A percentile compares a stretch with the other conserved stretches of the same genome.
Conservation (phyloP, 2,329 filamentous ascomycete genomes). For the Monilinia polystroma region DNA sequence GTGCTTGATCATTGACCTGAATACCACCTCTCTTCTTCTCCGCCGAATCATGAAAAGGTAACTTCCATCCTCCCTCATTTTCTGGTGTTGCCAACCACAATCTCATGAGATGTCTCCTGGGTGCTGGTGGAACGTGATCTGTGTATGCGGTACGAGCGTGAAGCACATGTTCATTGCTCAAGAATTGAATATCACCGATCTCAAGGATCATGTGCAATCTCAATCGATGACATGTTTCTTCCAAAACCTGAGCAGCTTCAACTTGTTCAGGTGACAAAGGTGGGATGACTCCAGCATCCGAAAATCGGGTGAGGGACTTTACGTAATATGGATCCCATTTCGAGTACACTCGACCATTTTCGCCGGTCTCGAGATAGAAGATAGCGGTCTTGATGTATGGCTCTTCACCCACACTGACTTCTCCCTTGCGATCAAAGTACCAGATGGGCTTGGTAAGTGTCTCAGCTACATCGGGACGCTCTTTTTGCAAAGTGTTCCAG, state of each 20-base stretch:
- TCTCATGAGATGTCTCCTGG: slow-evolving; percentile 75
- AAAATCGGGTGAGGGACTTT: slow-evolving; percentile 71
- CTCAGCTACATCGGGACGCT: slow-evolving; percentile 76
- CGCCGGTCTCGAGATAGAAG: slow-evolving; percentile 72
- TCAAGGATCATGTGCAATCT: slow-evolving; percentile 83
- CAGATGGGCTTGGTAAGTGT: slow-evolving; percentile 74
- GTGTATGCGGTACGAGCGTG: slow-evolving; percentile 81
- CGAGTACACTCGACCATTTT: slow-evolving; percentile 67
- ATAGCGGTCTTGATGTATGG: slow-evolving; percentile 71
- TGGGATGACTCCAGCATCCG: slow-evolving; percentile 69
- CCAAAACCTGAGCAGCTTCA: slow-evolving; percentile 67
- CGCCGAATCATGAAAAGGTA: slow-evolving; percentile 77
- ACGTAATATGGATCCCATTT: slow-evolving; percentile 94
- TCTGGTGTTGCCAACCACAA: slow-evolving; percentile 84
- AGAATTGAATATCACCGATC: slow-evolving; percentile 84
- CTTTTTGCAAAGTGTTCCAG: slow-evolving; percentile 74
- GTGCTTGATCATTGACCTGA: slow-evolving; percentile 78
- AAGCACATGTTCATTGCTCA: slow-evolving; percentile 76
- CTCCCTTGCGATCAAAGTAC: slow-evolving; percentile 92
- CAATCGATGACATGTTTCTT: slow-evolving; percentile 71
- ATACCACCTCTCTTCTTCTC: slow-evolving; percentile 89
- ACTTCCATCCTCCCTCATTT: slow-evolving; percentile 77
- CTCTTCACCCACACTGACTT: slow-evolving; percentile 71
- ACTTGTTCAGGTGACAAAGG: slow-evolving; percentile 66
- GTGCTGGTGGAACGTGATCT: slow-evolving; percentile 65